Evolutionary conservation across 179 eudicot species (phyloP), one percentile per base, ranked within the genome.

Genomic region (Beta macrorhiza): DNA sequence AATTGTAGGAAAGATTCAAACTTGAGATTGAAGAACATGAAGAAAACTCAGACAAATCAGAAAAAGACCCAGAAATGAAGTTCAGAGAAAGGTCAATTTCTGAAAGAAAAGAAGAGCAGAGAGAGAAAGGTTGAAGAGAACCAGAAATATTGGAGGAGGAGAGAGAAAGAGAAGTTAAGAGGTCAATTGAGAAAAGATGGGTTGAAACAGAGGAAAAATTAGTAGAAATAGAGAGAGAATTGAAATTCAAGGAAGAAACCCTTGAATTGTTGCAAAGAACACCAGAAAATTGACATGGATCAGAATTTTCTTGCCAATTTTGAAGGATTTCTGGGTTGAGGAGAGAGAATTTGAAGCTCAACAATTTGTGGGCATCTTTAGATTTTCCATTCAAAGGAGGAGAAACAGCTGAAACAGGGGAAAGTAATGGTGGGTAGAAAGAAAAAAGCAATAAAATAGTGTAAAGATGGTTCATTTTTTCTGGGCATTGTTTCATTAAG

Each of bases 291-390:
- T 63, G 70, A 83, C 99, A 95, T 1, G 95, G 93, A 79, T 84
- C 65, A 37, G 16, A 52, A 10, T 20, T 25, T 10, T 87, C 42
- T 4, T 78, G 63, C 99, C 99, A 95, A 63, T 87, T 83, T 20
- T 64, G 78, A 42, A 95, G 92, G 25, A 70, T 17, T 44, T 84
- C 72, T 10, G 91, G 89, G 83, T 88, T 82, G 2, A 87, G 71
- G n/a, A 95, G 89, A 0, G 92, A 82, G 52, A 90, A 79, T 84
- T 93, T 95, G 92, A 95, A 95, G 88, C 87, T 83, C 9, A 93
- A 25, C n/a, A 93, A 87, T 58, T 80, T 90, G 10, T 91, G 89
- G 7, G 89, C 73, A 85, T 95, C 98, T 1, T 15, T 72, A 58
- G 10, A 4, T 67, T 77, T 63, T 42, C 82, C 86, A 80, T 83